Percentiles rank a stretch among this genome's conserved stretches.
Evolutionary conservation across 2,329 filamentous ascomycete species (phyloP).

Genomic region (Botryotinia calthae): DNA sequence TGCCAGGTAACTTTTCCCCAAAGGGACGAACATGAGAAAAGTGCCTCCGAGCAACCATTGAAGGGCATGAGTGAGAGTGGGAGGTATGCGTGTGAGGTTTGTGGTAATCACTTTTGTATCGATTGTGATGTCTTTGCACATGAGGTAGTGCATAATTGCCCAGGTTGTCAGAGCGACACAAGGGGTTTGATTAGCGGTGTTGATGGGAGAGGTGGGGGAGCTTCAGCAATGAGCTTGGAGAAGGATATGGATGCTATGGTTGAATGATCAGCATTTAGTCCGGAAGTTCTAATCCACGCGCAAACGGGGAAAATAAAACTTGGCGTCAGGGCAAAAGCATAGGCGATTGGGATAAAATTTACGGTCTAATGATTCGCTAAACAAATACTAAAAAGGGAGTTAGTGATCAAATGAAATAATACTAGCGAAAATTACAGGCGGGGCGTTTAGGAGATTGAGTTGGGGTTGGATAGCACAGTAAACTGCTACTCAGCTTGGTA

Average conservation of each 20-base stretch:
- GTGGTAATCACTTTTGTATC: slow-evolving; percentile 89
- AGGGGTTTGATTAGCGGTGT: slow-evolving; percentile 17
- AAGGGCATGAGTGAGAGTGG: slow-evolving; percentile 80
- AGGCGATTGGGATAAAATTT: not conserved
- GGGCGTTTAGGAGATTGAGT: not conserved
- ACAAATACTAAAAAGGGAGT: not conserved
- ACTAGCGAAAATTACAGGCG: not conserved
- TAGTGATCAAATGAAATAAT: not conserved
- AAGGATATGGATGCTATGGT: slow-evolving; percentile 13
- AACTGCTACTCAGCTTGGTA: not conserved
- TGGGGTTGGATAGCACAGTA: not conserved
- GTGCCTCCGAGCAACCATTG: slow-evolving; percentile 19
- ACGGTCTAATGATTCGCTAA: not conserved
- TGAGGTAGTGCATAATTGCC: slow-evolving; percentile 92
- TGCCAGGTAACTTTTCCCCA: slow-evolving; percentile 56
- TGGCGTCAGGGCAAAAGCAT: not conserved
- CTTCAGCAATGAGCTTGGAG: not conserved
- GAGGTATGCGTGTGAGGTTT: slow-evolving; percentile 86
- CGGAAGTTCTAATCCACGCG: not conserved
- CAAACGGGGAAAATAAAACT: not conserved
- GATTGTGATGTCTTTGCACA: slow-evolving; percentile 97
- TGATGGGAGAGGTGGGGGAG: not conserved
- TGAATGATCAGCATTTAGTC: not conserved
- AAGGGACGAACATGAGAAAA: slow-evolving; percentile 35
- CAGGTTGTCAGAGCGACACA: slow-evolving; percentile 61